A percentile compares a stretch with the other conserved stretches of the same genome.
Evolutionary conservation across 2,329 filamentous ascomycete species (phyloP).

Genomic region (Fusarium sp.): DNA sequence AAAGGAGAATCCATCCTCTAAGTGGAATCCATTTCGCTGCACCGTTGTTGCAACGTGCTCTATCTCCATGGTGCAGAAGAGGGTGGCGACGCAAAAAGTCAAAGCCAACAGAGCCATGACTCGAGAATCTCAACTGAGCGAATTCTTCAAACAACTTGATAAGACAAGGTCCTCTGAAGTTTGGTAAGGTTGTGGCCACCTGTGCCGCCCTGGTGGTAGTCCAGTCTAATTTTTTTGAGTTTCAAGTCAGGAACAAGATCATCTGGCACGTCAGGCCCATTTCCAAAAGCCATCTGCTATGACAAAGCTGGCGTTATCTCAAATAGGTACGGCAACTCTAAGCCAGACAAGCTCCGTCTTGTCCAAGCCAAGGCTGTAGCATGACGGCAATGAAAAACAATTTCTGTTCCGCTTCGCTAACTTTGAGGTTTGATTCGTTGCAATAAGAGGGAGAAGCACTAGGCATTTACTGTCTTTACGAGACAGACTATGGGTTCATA

Average conservation of each 20-base stretch:
- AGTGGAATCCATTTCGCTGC: slow-evolving; percentile 9
- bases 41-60: slow-evolving; percentile 10
- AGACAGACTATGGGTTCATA: slow-evolving; percentile 9
- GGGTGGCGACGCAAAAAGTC: slow-evolving; percentile 8
- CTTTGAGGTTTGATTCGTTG: slow-evolving; percentile 30
- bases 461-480: slow-evolving; percentile 14
- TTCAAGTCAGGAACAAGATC: background rate
- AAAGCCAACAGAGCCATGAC: slow-evolving; percentile 30
- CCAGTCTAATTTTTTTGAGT: slow-evolving; percentile 4
- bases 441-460: slow-evolving; percentile 3
- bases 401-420: slow-evolving; percentile 22
- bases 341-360: background rate
- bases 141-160: slow-evolving; percentile 6
- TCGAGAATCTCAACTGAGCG: slow-evolving; percentile 23
- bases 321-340: slow-evolving; percentile 1
- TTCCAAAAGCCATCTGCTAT: background rate
- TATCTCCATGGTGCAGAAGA: slow-evolving; percentile 5
- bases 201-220: background rate
- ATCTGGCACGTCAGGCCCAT: background rate
- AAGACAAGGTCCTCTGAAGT: background rate
- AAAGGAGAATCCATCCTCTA: slow-evolving; percentile 10
- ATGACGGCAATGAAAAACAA: slow-evolving; percentile 5
- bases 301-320: background rate
- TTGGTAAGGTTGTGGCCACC: background rate
- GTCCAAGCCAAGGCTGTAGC: slow-evolving; percentile 3